Evolutionary conservation across 192 early-diverging fungal species (phyloP).

Genomic region (Coemansia sp.): DNA sequence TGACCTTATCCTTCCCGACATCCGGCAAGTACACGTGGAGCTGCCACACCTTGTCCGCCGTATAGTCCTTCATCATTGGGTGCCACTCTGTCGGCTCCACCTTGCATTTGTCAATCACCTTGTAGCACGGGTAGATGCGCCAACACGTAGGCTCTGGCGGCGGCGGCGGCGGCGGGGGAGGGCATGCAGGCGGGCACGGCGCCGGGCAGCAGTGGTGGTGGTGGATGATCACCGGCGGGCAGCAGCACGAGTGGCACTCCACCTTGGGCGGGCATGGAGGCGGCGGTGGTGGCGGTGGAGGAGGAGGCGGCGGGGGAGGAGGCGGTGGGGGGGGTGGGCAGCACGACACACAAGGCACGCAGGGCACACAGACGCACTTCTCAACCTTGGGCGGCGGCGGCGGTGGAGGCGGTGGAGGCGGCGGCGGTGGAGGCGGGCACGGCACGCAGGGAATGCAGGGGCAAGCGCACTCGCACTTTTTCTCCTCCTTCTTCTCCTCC

Average conservation of each 20-base stretch:
- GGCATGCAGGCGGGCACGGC: conserved; percentile 13
- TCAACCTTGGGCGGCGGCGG: background rate
- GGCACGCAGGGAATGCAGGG: background rate
- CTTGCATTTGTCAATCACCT: conserved; percentile 37
- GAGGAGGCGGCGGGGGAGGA: background rate
- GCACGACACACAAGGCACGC: background rate
- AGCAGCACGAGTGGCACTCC: background rate
- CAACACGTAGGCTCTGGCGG: conserved; percentile 23
- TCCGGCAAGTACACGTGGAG: conserved; percentile 49
- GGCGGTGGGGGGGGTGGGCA: conserved; percentile 14
- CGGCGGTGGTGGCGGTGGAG: conserved; percentile 1
- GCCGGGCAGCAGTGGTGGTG: conserved; percentile 22
- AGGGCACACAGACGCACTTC: conserved; percentile 1
- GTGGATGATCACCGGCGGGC: background rate
- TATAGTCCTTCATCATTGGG: conserved; percentile 51
- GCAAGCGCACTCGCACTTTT: conserved; percentile 10
- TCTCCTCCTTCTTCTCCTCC: conserved; percentile 25
- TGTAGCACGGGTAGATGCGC: conserved; percentile 54
- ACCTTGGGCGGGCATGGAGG: conserved; percentile 8
- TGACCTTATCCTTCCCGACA: conserved; percentile 52
- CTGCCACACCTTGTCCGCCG: conserved; percentile 53
- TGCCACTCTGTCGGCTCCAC: conserved; percentile 39
- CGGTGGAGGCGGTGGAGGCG: background rate
- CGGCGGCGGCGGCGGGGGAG: conserved; percentile 36
- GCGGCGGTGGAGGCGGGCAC: background rate